Conservation (phyloP, 768 basidiomycete species). For the Auriscalpium vulgare region DNA sequence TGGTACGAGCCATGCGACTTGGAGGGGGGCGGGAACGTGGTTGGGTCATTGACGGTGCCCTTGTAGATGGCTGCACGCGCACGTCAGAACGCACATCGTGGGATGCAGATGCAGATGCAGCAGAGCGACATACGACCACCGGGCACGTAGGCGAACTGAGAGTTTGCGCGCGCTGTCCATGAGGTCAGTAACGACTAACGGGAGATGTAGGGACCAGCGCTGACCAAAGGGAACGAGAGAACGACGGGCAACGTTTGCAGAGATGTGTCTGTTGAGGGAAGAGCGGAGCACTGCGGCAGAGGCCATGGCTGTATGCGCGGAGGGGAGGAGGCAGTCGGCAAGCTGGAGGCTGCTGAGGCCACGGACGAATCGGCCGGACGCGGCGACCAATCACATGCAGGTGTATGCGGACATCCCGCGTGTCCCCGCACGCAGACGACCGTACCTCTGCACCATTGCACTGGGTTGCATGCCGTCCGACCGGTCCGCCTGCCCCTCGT, state of each 20-base stretch:
- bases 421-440: no score
- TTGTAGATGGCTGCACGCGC: slow-evolving; percentile 60
- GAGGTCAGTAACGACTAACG: neutral
- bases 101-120: neutral
- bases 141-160: slow-evolving; percentile 42
- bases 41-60: slow-evolving; percentile 94
- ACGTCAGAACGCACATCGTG: neutral
- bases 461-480: no score
- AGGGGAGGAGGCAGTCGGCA: neutral
- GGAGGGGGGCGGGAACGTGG: slow-evolving; percentile 76
- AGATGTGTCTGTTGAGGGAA: neutral
- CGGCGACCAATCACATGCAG: no score
- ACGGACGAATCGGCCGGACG: no score
- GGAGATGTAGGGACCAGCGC: neutral
- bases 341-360: no score
- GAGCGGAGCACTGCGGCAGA: neutral
- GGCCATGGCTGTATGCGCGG: neutral
- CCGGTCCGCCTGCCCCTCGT: no score
- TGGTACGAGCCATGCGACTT: slow-evolving; percentile 85
- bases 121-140: slow-evolving; percentile 53
- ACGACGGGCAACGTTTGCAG: slow-evolving; percentile 1
- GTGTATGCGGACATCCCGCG: no score
- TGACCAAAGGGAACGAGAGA: neutral
- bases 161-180: slow-evolving; percentile 6
- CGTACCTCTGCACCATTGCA: no score